Base-by-base conservation (phyloP, 2,329 filamentous ascomycete genomes). In the Diplodia seriata region DNA sequence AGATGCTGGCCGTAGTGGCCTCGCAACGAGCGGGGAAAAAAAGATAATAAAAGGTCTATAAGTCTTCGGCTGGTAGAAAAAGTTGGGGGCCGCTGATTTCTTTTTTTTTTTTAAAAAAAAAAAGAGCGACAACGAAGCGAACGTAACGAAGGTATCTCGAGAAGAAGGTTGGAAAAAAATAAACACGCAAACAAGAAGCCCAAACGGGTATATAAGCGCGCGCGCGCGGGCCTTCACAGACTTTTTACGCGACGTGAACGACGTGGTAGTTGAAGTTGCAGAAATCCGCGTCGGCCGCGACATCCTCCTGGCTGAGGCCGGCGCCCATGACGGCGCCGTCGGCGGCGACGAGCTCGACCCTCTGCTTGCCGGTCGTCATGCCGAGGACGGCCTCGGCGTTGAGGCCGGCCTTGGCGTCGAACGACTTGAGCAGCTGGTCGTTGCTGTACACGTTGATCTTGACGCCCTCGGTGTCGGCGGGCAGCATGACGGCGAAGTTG, bases 221-320 rank as follows among this genome's bases (percentile, higher is more conserved):
- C 40, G 40, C n/a, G n/a, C n/a, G n/a, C n/a, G n/a, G n/a, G n/a
- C n/a, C n/a, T n/a, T n/a, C n/a, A n/a, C 7, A 12, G 33, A 2
- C 11, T 23, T 26, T 33, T 40, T 31, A 63, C 47, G 50, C 49
- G 29, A 65, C 38, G 23, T 65, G 49, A 3, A 66, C 64, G 40
- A 66, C 64, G n/a, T 57, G n/a, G 29, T 66, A 66, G 51, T 66
- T 66, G 54, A 56, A 66, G 54, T 66, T 66, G 64, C 64, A 66
- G 31, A 66, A 50, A 26, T 57, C 53, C 7, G 64, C 54, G 23
- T 66, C 64, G 8, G 64, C 64, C 38, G 36, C 40, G 20, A 66
- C 64, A 9, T 66, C 64, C 38, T 31, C 29, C n/a, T 50, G 31
- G 54, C 64, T 57, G 14, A 54, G 15, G 12, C 33, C 64, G 15